These are phyloP conservation scores for Sarocladium kiliense DNA, from an alignment of 2,329 filamentous ascomycete genomes.

Conservation along the genomic window DNA sequence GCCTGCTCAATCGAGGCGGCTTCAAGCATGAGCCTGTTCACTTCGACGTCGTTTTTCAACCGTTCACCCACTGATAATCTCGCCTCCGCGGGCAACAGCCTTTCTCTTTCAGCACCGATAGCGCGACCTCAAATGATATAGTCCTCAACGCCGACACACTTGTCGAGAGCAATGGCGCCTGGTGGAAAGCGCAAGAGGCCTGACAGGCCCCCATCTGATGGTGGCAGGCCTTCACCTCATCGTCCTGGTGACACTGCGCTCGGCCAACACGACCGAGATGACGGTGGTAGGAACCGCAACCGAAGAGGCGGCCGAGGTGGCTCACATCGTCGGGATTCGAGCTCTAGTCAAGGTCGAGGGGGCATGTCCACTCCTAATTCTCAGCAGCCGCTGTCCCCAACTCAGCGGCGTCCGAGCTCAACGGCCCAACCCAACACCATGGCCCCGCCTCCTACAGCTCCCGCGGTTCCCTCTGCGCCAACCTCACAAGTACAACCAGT, in stretches of 20 bases:
- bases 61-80: slow-evolving; percentile 15
- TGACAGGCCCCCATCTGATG: slow-evolving; percentile 44
- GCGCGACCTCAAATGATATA: slow-evolving; percentile 2
- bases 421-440: not conserved
- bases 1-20: not conserved
- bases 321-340: slow-evolving; percentile 11
- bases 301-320: slow-evolving; percentile 31
- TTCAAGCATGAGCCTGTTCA: slow-evolving; percentile 2
- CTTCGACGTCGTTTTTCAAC: not conserved
- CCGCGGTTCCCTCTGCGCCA: slow-evolving; percentile 14
- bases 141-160: not conserved
- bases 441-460: slow-evolving; percentile 15
- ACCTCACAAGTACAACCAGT: slow-evolving; percentile 14
- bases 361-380: not conserved
- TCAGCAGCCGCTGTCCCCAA: not conserved
- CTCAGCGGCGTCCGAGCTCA: slow-evolving; percentile 4
- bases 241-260: slow-evolving; percentile 52
- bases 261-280: slow-evolving; percentile 54
- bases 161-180: slow-evolving; percentile 3
- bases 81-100: slow-evolving; percentile 12
- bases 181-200: slow-evolving; percentile 52
- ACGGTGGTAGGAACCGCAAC: slow-evolving; percentile 40
- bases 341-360: slow-evolving; percentile 5
- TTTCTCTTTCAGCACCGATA: not conserved
- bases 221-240: slow-evolving; percentile 55